A percentile compares a stretch with the other conserved stretches of the same genome.
phyloP scores from a whole-genome alignment of 2,329 filamentous ascomycete genomes.

The Bipolaris gigantea region DNA sequence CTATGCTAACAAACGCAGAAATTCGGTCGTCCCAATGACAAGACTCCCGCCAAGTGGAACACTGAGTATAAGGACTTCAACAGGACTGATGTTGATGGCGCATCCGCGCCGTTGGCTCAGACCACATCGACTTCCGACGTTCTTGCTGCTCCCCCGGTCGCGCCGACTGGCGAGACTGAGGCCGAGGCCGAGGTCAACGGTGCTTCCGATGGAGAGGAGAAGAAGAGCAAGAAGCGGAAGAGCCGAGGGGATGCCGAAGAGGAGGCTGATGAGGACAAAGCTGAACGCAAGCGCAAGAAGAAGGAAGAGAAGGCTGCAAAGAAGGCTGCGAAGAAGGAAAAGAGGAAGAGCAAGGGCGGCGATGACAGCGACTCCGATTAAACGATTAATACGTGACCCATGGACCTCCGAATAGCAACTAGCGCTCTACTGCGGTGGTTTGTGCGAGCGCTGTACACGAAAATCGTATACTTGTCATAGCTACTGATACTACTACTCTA shows the following conservation, averaged over 20 bases:
- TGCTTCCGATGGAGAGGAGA: slow-evolving; percentile 11
- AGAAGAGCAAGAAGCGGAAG: slow-evolving; percentile 52
- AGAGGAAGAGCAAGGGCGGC: slow-evolving; percentile 36
- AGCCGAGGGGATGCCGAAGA: slow-evolving; percentile 52
- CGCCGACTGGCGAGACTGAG: slow-evolving; percentile 47
- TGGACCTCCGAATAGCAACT: slow-evolving; percentile 21
- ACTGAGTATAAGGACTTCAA: slow-evolving; percentile 83
- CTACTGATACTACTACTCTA: slow-evolving; percentile 25
- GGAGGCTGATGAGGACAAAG: slow-evolving; percentile 51
- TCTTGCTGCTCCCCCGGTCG: slow-evolving; percentile 41
- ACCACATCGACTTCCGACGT: slow-evolving; percentile 42
- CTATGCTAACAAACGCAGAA: slow-evolving; percentile 60
- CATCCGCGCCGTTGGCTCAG: slow-evolving; percentile 31
- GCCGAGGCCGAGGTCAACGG: slow-evolving; percentile 36
- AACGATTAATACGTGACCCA: slow-evolving; percentile 20
- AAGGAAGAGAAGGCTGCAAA: slow-evolving; percentile 64
- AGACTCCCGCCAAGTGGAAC: slow-evolving; percentile 92
- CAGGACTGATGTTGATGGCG: slow-evolving; percentile 27
- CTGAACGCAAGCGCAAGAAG: slow-evolving; percentile 65
- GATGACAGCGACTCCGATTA: slow-evolving; percentile 40
- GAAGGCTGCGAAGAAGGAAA: slow-evolving; percentile 40
- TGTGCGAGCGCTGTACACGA: slow-evolving; percentile 20
- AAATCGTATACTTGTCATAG: slow-evolving; percentile 26
- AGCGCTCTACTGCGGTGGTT: slow-evolving; percentile 15
- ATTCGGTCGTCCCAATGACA: slow-evolving; percentile 89